These are phyloP conservation scores for Primulina tabacum DNA, from an alignment of 257 asterid species.

Conservation along the genomic window DNA sequence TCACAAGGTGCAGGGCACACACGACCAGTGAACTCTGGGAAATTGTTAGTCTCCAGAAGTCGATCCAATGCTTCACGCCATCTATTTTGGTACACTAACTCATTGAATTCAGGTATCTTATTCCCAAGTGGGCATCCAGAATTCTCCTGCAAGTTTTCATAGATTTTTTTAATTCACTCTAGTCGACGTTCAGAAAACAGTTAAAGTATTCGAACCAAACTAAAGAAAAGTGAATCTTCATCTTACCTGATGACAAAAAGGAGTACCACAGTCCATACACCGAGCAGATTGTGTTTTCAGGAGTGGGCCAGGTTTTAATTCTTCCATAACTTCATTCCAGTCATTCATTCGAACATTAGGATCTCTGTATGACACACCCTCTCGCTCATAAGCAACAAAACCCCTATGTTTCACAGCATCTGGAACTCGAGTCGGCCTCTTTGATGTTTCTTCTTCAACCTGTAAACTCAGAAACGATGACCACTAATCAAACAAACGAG, in stretches of 20 bases:
- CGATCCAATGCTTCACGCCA: slow-evolving; percentile 99
- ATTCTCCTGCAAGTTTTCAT: slow-evolving; percentile 60
- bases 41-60: slow-evolving; percentile 97
- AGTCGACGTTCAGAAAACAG: background rate
- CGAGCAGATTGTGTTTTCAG: slow-evolving; percentile 96
- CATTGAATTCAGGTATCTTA: slow-evolving; percentile 96
- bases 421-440: slow-evolving; percentile 68
- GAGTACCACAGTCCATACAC: slow-evolving; percentile 99
- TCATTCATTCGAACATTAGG: slow-evolving; percentile 71
- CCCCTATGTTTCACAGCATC: slow-evolving; percentile 88
- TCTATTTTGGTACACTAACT: slow-evolving; percentile 93
- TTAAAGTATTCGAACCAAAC: background rate
- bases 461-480: slow-evolving; percentile 27
- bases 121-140: slow-evolving; percentile 99
- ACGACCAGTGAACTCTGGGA: slow-evolving; percentile 98
- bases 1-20: slow-evolving; percentile 99
- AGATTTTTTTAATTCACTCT: background rate
- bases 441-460: slow-evolving; percentile 45
- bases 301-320: slow-evolving; percentile 78
- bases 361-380: slow-evolving; percentile 82
- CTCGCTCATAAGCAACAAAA: slow-evolving; percentile 87
- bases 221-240: background rate
- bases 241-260: slow-evolving; percentile 94
- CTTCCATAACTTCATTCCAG: slow-evolving; percentile 95
- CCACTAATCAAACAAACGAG: slow-evolving; percentile 1